phyloP scores from a whole-genome alignment of 805 yeast species.

The Yamadazyma kitorensis region DNA sequence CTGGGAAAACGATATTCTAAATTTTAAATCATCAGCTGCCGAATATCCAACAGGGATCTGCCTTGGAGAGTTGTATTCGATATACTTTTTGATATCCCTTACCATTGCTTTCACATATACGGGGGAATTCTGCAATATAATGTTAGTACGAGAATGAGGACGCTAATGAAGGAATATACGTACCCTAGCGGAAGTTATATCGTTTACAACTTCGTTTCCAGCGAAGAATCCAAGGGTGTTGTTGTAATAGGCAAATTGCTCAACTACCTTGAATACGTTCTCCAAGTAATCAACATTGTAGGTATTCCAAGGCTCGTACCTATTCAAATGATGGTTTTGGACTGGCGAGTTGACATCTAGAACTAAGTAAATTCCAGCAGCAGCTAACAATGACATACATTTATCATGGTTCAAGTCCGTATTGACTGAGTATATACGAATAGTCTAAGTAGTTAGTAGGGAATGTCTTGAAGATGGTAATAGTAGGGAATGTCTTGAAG shows the following conservation, averaged over 20 bases:
- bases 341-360: constrained; percentile 90
- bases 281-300: constrained; percentile 68
- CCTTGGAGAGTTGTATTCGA: constrained; percentile 56
- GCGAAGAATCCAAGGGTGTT: constrained; percentile 91
- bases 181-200: constrained; percentile 67
- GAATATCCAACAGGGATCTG: constrained; percentile 89
- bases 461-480: too few species aligned
- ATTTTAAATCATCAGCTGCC: constrained; percentile 88
- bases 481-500: background rate
- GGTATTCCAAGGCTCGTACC: constrained; percentile 93
- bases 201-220: constrained; percentile 89
- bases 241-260: constrained; percentile 79
- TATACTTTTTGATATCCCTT: constrained; percentile 77
- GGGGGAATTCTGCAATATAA: constrained; percentile 66
- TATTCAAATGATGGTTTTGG: constrained; percentile 71
- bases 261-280: constrained; percentile 75
- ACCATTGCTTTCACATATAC: constrained; percentile 73
- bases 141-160: constrained; percentile 1
- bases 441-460: constrained; percentile 42
- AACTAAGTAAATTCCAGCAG: constrained; percentile 88
- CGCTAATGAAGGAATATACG: too few species aligned
- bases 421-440: constrained; percentile 84
- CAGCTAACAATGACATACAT: constrained; percentile 88
- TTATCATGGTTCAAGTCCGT: constrained; percentile 79
- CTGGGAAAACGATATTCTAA: constrained; percentile 70